Percentiles rank a stretch among this genome's conserved stretches.
phyloP scores from a whole-genome alignment of 208 protist genomes.

The Polymyxa betae region DNA sequence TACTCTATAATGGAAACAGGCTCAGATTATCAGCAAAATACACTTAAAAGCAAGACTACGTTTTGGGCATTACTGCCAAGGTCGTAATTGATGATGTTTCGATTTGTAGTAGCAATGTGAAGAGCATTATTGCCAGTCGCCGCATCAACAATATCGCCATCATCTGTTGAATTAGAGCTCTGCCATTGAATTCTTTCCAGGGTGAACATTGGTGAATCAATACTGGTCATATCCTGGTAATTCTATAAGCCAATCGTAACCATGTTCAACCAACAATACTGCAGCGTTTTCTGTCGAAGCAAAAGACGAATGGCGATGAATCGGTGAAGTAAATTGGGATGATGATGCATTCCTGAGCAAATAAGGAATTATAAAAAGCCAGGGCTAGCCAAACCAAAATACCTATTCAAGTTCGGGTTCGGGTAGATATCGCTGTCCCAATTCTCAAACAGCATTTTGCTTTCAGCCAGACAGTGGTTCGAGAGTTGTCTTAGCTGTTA shows the following conservation, averaged over 20 bases:
- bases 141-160: background rate
- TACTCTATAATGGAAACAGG: background rate
- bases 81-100: background rate
- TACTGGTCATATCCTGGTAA: background rate
- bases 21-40: background rate
- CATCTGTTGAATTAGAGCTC: background rate
- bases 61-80: background rate
- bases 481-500: too few species aligned
- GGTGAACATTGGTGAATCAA: conserved; percentile 20
- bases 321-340: background rate
- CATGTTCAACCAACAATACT: background rate
- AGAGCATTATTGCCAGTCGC: background rate
- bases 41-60: background rate
- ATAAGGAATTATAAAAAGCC: background rate
- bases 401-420: background rate
- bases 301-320: background rate
- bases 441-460: background rate
- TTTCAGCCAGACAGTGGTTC: too few species aligned
- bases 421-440: background rate
- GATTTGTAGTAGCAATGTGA: background rate
- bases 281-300: background rate
- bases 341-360: background rate
- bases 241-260: background rate
- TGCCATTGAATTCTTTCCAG: conserved; percentile 42
- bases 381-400: background rate